These are phyloP conservation scores for Pleomassaria siparia DNA, from an alignment of 2,329 filamentous ascomycete species.

Conservation along the genomic window DNA sequence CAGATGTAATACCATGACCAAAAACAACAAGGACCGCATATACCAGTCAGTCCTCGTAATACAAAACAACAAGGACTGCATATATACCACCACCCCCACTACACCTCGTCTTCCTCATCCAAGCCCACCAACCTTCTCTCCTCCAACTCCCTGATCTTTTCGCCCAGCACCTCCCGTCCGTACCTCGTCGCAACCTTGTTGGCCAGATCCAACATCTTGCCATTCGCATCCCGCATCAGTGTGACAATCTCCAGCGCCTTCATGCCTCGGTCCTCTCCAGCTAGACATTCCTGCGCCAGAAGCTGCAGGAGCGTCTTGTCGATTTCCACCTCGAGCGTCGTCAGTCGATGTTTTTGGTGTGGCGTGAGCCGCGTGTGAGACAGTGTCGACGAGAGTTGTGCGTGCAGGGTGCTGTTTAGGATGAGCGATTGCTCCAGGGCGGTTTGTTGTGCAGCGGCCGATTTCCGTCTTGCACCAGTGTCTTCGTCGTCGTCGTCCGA, in stretches of 20 bases:
- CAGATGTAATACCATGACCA: too few species aligned
- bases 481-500: conserved; percentile 34
- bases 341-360: conserved; percentile 66
- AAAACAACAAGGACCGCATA: too few species aligned
- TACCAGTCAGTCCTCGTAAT: too few species aligned
- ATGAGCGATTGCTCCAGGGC: conserved; percentile 81
- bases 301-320: conserved; percentile 90
- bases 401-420: conserved; percentile 68
- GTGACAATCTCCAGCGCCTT: conserved; percentile 87
- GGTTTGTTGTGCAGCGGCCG: conserved; percentile 53
- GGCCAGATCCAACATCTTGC: conserved; percentile 89
- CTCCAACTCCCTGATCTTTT: conserved; percentile 86
- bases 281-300: conserved; percentile 84
- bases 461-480: conserved; percentile 12
- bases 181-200: conserved; percentile 87
- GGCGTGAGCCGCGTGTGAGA: conserved; percentile 66
- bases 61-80: background rate
- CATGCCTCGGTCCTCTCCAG: conserved; percentile 92
- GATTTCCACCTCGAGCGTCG: conserved; percentile 75
- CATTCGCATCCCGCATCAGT: conserved; percentile 80
- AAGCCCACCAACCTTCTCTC: conserved; percentile 67
- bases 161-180: conserved; percentile 73
- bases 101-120: conserved; percentile 49
- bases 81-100: background rate
- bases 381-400: conserved; percentile 75